Evolutionary conservation across 202 grass and related monocot species (phyloP), one percentile per base, ranked within the genome.

Genomic region (Panicum hallii): DNA sequence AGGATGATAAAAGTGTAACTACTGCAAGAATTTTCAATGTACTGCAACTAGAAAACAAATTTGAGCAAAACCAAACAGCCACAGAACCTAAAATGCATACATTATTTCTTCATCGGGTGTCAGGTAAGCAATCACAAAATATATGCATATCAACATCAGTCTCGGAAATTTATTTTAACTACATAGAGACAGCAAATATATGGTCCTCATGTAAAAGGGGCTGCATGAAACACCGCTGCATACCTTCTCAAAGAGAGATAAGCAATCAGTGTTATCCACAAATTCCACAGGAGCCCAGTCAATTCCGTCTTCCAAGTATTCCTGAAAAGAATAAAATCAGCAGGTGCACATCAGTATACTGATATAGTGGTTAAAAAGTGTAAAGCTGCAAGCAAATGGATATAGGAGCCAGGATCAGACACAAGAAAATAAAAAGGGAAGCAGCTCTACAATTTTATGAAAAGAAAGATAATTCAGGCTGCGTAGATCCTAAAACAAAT

Each of bases 161-260:
- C 42, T 64, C 11, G 34, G 70, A 82, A 70, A 3, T 41, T 54
- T 49, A 75, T 17, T 41, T 43, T 12, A 43, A 45, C 12, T 50
- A 58, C 16, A 22, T 70, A 40, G 15, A 82, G 40, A 77, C 16
- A 36, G 42, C 3, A 17, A 79, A 34, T 11, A 32, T 86, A 41
- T 78, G 65, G 26, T 64, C 38, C 9, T 42, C 84, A 45, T 30
- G 17, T 67, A 79, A 66, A 67, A 63, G 19, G 2, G 40, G 67
- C 34, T 62, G 36, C 52, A 78, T 69, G 34, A 75, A 85, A 75
- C 19, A 80, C 63, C 55, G 32, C 16, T 49, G 20, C 45, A 82
- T 91, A 99, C 97, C 90, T 94, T 97, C 86, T 99, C 97, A 91
- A 96, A 99, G 52, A 99, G 97, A 74, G 88, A 91, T 81, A 99